A percentile compares a stretch with the other conserved stretches of the same genome.
phyloP scores from a whole-genome alignment of 495 filamentous ascomycete species.

The Trichoderma reesei region DNA sequence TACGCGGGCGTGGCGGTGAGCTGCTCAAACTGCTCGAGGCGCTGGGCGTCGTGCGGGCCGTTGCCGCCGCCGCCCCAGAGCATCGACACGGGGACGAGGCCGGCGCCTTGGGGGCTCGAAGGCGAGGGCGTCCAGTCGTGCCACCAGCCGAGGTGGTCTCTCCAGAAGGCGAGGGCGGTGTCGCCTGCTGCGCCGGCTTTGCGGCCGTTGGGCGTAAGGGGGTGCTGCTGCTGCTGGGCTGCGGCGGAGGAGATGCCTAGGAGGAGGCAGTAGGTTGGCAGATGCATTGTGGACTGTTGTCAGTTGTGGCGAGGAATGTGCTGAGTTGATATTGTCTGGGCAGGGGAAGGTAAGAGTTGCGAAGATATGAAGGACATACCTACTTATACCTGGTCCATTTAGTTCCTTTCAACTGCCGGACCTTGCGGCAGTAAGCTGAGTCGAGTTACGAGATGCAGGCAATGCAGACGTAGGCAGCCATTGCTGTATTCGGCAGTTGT shows the following conservation, averaged over 20 bases:
- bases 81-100: neutral
- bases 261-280: neutral
- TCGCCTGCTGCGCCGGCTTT: neutral
- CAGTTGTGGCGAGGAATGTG: neutral
- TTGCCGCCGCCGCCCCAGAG: constrained; percentile 2
- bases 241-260: neutral
- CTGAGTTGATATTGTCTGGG: neutral
- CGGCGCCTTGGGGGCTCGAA: neutral
- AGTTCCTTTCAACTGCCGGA: neutral
- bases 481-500: neutral
- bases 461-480: neutral
- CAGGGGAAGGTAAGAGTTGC: neutral
- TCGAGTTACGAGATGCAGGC: neutral
- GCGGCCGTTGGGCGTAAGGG: neutral
- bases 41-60: neutral
- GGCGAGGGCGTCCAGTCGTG: neutral
- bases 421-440: neutral
- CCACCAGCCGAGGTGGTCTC: neutral
- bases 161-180: neutral
- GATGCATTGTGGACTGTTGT: neutral
- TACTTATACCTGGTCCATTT: neutral
- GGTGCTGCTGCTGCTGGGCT: neutral
- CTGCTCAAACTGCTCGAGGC: neutral
- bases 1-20: neutral
- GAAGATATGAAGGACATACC: neutral